Percentiles rank a stretch among this genome's conserved stretches.
phyloP scores from a whole-genome alignment of 192 early-diverging fungal species.

The Podila epicladia region DNA sequence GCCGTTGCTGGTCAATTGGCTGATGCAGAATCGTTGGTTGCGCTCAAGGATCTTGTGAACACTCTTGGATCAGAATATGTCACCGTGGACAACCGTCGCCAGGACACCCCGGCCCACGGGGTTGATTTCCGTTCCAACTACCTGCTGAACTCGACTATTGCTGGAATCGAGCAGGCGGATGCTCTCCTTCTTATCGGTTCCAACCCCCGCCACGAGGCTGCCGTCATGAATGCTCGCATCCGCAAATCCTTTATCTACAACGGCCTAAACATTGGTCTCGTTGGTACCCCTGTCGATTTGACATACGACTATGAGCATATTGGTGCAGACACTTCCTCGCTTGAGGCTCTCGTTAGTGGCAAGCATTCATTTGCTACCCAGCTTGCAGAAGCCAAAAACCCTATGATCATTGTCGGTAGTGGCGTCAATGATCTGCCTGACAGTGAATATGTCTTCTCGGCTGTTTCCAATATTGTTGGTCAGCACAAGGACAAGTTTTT shows the following conservation, averaged over 20 bases:
- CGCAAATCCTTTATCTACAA: constrained; percentile 92
- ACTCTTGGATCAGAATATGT: constrained; percentile 86
- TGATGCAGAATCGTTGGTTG: constrained; percentile 93
- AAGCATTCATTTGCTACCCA: constrained; percentile 76
- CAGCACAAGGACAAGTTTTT: constrained; percentile 75
- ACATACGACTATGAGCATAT: constrained; percentile 93
- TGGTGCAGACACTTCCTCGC: constrained; percentile 67
- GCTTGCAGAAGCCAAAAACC: constrained; percentile 86
- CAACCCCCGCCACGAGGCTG: constrained; percentile 96
- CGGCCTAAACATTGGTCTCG: constrained; percentile 79
- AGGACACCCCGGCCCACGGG: constrained; percentile 59
- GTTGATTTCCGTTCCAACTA: constrained; percentile 93
- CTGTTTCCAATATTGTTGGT: constrained; percentile 76
- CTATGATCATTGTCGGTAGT: constrained; percentile 90
- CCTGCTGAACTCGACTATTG: constrained; percentile 82
- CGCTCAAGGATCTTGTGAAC: constrained; percentile 96
- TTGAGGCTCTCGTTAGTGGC: constrained; percentile 77
- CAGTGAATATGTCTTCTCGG: constrained; percentile 75
- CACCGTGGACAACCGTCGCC: constrained; percentile 73
- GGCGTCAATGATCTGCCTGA: constrained; percentile 80
- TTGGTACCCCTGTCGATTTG: constrained; percentile 82
- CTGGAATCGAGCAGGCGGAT: constrained; percentile 94
- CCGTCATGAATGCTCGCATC: constrained; percentile 95
- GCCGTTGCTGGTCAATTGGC: constrained; percentile 93
- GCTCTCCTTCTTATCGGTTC: constrained; percentile 90